A percentile compares a stretch with the other conserved stretches of the same genome.
phyloP scores from a whole-genome alignment of 495 filamentous ascomycete species.

The Neurospora sp. region DNA sequence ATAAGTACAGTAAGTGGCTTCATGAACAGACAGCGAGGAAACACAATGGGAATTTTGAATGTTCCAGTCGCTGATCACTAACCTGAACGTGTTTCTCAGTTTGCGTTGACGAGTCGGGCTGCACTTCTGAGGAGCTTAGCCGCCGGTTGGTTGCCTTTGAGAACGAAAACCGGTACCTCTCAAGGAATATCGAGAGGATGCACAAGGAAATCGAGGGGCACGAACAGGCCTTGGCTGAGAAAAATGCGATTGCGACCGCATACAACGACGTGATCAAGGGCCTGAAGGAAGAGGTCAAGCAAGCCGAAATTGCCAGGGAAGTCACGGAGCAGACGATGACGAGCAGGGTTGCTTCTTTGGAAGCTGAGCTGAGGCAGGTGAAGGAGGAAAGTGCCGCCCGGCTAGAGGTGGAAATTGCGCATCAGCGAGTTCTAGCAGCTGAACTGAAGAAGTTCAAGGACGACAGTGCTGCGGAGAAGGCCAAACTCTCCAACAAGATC shows the following conservation, averaged over 20 bases:
- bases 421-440: neutral
- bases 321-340: neutral
- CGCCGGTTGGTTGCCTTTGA: neutral
- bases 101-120: neutral
- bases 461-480: neutral
- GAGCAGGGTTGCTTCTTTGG: neutral
- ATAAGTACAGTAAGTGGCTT: neutral
- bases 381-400: neutral
- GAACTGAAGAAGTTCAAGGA: neutral
- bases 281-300: neutral
- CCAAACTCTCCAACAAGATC: neutral
- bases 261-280: neutral
- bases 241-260: neutral
- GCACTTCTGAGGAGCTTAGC: neutral
- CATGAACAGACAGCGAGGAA: neutral
- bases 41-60: neutral
- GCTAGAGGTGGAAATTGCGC: neutral
- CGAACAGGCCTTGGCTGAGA: neutral
- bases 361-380: neutral
- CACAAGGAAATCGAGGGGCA: neutral
- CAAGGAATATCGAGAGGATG: neutral
- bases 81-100: neutral
- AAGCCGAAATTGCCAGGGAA: neutral
- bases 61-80: neutral
- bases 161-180: neutral